phyloP scores from a whole-genome alignment of 1,284 basidiomycete genomes.

The Neotropicomus parvogracilis region DNA sequence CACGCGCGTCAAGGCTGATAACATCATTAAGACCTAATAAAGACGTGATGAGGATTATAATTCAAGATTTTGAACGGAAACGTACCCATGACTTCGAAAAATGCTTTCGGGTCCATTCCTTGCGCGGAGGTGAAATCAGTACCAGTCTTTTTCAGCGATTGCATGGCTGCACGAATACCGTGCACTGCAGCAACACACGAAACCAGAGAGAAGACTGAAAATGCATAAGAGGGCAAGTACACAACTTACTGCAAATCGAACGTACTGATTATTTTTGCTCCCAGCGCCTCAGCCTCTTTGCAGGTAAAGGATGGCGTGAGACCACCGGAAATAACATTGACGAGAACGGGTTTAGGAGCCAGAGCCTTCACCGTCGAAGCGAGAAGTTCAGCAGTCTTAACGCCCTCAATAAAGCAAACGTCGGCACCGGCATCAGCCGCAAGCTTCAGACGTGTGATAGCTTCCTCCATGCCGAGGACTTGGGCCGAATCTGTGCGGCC shows the following conservation, averaged over 20 bases:
- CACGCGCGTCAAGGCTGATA: slow-evolving; percentile 52
- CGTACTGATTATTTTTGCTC: slow-evolving; percentile 74
- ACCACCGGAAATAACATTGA: slow-evolving; percentile 76
- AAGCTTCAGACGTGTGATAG: slow-evolving; percentile 62
- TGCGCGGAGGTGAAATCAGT: slow-evolving; percentile 65
- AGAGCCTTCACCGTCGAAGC: slow-evolving; percentile 61
- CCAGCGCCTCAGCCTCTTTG: slow-evolving; percentile 62
- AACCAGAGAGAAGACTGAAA: slow-evolving; percentile 61
- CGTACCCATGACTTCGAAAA: slow-evolving; percentile 71
- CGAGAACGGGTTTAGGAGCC: slow-evolving; percentile 70
- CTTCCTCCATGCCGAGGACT: slow-evolving; percentile 79
- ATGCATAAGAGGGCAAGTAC: not conserved
- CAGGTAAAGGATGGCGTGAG: slow-evolving; percentile 70
- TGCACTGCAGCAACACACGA: slow-evolving; percentile 73
- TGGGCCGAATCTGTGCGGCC: slow-evolving; percentile 82
- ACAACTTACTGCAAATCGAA: not conserved
- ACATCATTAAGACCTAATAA: slow-evolving; percentile 52
- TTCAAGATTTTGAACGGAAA: not conserved
- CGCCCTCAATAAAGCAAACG: slow-evolving; percentile 83
- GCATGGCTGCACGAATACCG: slow-evolving; percentile 69
- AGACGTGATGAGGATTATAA: not conserved
- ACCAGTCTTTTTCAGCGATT: slow-evolving; percentile 68
- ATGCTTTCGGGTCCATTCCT: slow-evolving; percentile 73
- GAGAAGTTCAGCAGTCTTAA: slow-evolving; percentile 65
- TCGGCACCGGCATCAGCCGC: slow-evolving; percentile 76